Base-by-base conservation (phyloP, 73 alveolate genomes). In the Uronychia binucleata region DNA sequence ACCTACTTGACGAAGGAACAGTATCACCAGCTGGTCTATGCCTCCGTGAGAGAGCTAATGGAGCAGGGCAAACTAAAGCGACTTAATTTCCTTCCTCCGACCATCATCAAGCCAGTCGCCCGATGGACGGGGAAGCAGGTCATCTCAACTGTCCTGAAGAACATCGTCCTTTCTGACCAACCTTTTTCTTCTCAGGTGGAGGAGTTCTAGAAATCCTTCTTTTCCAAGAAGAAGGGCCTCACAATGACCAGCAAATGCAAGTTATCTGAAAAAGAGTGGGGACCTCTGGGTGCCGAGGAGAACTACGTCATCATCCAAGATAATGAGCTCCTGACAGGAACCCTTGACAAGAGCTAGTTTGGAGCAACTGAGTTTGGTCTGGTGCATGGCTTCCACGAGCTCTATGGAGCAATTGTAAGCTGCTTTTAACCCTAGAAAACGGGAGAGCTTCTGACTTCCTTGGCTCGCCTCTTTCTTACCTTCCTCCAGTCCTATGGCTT, bases 321-420 rank as follows among this genome's bases (percentile, higher is more conserved):
- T 77, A 96, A 96, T 81, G 97, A 96, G 86, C 90, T 97, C 77
- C 94, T 97, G 57, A 81, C 93, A 77, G 99, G 99, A 19, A 90
- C 96, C 75, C 82, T 98, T 26, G 99, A 97, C 88, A 98, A 98
- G 85, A 94, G 93, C 83, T 97, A 97, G 80, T 87, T 98, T 74
- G 99, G 99, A 58, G 98, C 97, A 77, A 88, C 98, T 28, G 98
- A 94, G 86, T 97, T 90, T 91, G 99, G 99, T 27, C 67, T 98
- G 90, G 94, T 98, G 81, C 99, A 98, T 90, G 94, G 98, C 34
- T 96, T 97, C 91, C 96, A 96, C 91, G 99, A 98, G 91, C 80
- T 98, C 0, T 97, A 94, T 91, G 99, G 99, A 0, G 90, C 98
- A 5, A 46, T 46, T 46, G 67, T 46, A 46, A 46, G 67, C n/a